Evolutionary conservation across 495 filamentous ascomycete species (phyloP), one percentile per base, ranked within the genome.

Genomic region (Xylaria palmicola): DNA sequence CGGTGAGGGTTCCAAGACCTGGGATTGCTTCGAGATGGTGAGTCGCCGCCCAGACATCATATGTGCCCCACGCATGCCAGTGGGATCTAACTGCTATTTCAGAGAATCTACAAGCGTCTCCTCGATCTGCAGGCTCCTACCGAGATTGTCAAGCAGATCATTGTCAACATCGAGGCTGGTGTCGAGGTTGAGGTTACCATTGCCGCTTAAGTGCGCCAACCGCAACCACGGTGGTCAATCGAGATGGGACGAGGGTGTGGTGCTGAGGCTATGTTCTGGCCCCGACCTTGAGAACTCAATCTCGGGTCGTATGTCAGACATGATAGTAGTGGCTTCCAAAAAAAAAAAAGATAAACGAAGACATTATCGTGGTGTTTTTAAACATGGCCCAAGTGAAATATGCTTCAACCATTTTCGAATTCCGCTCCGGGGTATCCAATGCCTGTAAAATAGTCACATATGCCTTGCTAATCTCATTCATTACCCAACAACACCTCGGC

Each of bases 141-240:
- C 69, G 94, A 98, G 86, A 91, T 96, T 62, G 94, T 98, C 78
- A 98, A 98, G 88, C 92, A 97, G 86, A 98, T 98, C 85, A 98
- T 98, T 78, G 92, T 98, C 84, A 98, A 98, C 85, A 98, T 98
- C 79, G 94, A 98, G 88, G 94, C 94, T 63, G 94, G 94, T 85
- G 94, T 98, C 76, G 94, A 98, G 87, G 94, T 98, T 71, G 94
- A 98, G 86, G 94, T 98, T 68, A 98, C 94, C 72, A 98, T 98
- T 82, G 94, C 94, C 76, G 93, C 94, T 77, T 98, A 92, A 61
- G 20, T 40, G 49, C 48, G 40, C 17, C 9, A 29, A 30, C 3
- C 2, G 4, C 20, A 10, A 20, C 37, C 36, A 27, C 37, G 48
- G 10, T 40, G 12, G 20, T 13, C 34, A 24, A 52, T 4, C 17